A percentile compares a stretch with the other conserved stretches of the same genome.
These are phyloP conservation scores for Priceomyces melissophilus DNA, from an alignment of 805 yeast genomes.

Conservation along the genomic window DNA sequence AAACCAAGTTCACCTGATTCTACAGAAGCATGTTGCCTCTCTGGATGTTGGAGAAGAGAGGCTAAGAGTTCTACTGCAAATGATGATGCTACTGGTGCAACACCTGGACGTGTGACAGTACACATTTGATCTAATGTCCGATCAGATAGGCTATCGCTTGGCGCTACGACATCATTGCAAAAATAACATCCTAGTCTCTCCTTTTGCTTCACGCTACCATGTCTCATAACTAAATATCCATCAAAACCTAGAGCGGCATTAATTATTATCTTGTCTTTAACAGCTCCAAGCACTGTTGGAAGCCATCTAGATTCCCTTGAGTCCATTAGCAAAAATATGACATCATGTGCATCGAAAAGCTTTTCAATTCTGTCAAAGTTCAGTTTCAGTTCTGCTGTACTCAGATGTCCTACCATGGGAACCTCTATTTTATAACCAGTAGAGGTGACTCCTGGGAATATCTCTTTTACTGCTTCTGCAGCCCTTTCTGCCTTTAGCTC, in stretches of 20 bases:
- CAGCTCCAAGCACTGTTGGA: slow-evolving; percentile 81
- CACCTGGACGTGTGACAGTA: slow-evolving; percentile 97
- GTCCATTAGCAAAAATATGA: slow-evolving; percentile 79
- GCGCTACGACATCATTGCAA: slow-evolving; percentile 95
- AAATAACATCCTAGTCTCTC: slow-evolving; percentile 83
- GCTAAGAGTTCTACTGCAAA: slow-evolving; percentile 81
- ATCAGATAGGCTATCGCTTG: slow-evolving; percentile 81
- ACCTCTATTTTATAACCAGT: slow-evolving; percentile 66
- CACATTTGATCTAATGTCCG: slow-evolving; percentile 97
- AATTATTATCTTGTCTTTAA: slow-evolving; percentile 66
- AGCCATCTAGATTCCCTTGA: slow-evolving; percentile 96
- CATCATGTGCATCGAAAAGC: slow-evolving; percentile 69
- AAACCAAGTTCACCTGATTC: slow-evolving; percentile 50
- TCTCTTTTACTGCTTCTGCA: slow-evolving; percentile 62
- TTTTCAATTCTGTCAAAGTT: slow-evolving; percentile 52
- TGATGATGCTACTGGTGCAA: slow-evolving; percentile 83
- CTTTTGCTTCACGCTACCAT: slow-evolving; percentile 49
- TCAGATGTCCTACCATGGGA: slow-evolving; percentile 95
- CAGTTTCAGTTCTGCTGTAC: slow-evolving; percentile 53
- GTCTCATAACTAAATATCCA: slow-evolving; percentile 89
- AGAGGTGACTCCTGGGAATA: slow-evolving; percentile 75
- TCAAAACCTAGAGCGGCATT: slow-evolving; percentile 97
- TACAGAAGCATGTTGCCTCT: slow-evolving; percentile 43
- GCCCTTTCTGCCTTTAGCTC: slow-evolving; percentile 75
- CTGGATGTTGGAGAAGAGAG: slow-evolving; percentile 66